Base-by-base conservation (phyloP, 768 basidiomycete genomes). In the Kwoniella dejecticola region DNA sequence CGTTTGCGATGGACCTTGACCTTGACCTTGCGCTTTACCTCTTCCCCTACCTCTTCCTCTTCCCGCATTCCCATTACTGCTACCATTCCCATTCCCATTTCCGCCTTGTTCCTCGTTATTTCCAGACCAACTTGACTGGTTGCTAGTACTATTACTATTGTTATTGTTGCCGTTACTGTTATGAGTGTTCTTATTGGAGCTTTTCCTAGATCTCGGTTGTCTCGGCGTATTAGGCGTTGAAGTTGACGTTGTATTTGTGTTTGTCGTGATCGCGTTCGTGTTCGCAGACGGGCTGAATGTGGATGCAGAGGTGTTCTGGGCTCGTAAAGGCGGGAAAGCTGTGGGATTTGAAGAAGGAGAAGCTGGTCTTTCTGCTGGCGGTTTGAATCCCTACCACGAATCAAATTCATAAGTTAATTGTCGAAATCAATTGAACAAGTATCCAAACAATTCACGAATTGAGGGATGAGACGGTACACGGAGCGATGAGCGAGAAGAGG, bases 351-450 rank as follows among this genome's bases (percentile, higher is more conserved):
- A 42, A 6, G 59, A 60, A 21, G 60, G 31, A 38, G 53, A 42
- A 42, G 10, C 19, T 42, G 41, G 36, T 47, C 52, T 42, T 31
- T 62, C 52, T 6, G 42, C 40, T 12, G 70, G 70, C n/a, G 70
- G 70, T 60, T 65, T 66, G 64, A 71, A 71, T 1, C 64, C 64
- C 70, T 70, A 36, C n/a, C n/a, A n/a, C n/a, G n/a, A n/a, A n/a
- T n/a, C n/a, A n/a, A n/a, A n/a, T n/a, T n/a, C n/a, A n/a, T n/a
- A n/a, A n/a, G n/a, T n/a, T n/a, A n/a, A n/a, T n/a, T n/a, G n/a
- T n/a, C n/a, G n/a, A n/a, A n/a, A n/a, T n/a, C n/a, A n/a, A n/a
- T n/a, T n/a, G n/a, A n/a, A n/a, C n/a, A n/a, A n/a, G n/a, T n/a
- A n/a, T n/a, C n/a, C n/a, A n/a, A n/a, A n/a, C n/a, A n/a, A n/a